Evolutionary conservation across 2,329 filamentous ascomycete genomes (phyloP).

Genomic region (Sporothrix inflata): DNA sequence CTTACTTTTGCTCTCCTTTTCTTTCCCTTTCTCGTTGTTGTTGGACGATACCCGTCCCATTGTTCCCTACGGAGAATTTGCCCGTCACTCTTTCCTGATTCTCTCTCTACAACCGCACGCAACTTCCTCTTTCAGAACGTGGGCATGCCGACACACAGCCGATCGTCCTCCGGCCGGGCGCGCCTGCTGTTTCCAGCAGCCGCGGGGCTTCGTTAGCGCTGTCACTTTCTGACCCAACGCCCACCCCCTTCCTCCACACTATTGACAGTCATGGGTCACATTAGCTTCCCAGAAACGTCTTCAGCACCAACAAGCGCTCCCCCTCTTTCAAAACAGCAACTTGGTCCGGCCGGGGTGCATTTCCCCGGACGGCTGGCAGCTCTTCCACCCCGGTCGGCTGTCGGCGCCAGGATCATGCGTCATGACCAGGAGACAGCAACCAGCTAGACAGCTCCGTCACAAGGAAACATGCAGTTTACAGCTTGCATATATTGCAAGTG

Average conservation of each 20-base stretch:
- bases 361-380: neutral
- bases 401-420: neutral
- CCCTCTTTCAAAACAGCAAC: conserved; percentile 3
- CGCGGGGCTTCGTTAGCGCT: conserved; percentile 7
- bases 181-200: neutral
- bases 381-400: neutral
- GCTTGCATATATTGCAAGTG: neutral
- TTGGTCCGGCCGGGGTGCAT: neutral
- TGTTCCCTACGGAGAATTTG: neutral
- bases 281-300: neutral
- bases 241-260: neutral
- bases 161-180: neutral
- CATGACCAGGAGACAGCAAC: neutral
- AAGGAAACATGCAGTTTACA: neutral
- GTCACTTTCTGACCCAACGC: neutral
- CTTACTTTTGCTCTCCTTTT: neutral
- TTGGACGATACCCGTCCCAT: neutral
- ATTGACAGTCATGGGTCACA: conserved; percentile 4
- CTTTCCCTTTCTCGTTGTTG: neutral
- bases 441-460: neutral
- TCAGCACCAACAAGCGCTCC: neutral
- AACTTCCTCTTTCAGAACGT: neutral
- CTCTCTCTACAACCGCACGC: neutral
- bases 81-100: neutral
- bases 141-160: neutral